Evolutionary conservation across 768 basidiomycete genomes (phyloP).

Genomic region (Rhodotorula toruloides): DNA sequence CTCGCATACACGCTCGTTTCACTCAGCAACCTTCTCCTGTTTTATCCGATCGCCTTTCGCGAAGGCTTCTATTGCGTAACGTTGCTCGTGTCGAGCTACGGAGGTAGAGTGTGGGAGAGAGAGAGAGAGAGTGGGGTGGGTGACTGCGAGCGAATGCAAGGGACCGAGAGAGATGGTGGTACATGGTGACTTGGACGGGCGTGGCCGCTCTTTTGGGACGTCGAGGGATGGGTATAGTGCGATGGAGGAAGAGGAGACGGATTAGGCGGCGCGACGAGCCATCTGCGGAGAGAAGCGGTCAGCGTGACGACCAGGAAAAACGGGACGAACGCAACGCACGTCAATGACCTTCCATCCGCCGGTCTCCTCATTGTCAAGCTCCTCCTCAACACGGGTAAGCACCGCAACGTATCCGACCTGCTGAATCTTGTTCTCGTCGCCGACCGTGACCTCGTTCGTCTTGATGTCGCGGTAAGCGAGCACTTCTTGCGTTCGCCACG

Average conservation of each 20-base stretch:
- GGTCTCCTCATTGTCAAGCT: slow-evolving; percentile 84
- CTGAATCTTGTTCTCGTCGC: slow-evolving; percentile 84
- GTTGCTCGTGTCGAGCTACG: background rate
- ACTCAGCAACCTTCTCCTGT: too few relatives aligned
- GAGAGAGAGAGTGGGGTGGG: background rate
- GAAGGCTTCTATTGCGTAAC: background rate
- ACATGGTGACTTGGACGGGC: too few relatives aligned
- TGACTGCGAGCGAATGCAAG: background rate
- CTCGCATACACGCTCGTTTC: too few relatives aligned
- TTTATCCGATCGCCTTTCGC: background rate
- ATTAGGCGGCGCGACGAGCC: slow-evolving; percentile 31
- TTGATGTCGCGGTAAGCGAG: slow-evolving; percentile 83
- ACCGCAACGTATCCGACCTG: slow-evolving; percentile 90
- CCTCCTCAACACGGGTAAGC: slow-evolving; percentile 77
- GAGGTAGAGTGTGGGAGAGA: background rate
- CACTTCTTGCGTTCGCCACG: slow-evolving; percentile 90
- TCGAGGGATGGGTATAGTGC: background rate
- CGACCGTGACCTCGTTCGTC: slow-evolving; percentile 77
- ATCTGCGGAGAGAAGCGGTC: slow-evolving; percentile 8
- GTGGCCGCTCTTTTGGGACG: background rate
- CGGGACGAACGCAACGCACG: slow-evolving; percentile 52
- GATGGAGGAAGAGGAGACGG: too few relatives aligned
- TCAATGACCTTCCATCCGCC: slow-evolving; percentile 98
- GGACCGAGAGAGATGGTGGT: background rate
- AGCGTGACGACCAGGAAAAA: background rate